Evolutionary conservation across 2,329 filamentous ascomycete genomes (phyloP), one percentile per base, ranked within the genome.

Genomic region (Thelonectria discophora): DNA sequence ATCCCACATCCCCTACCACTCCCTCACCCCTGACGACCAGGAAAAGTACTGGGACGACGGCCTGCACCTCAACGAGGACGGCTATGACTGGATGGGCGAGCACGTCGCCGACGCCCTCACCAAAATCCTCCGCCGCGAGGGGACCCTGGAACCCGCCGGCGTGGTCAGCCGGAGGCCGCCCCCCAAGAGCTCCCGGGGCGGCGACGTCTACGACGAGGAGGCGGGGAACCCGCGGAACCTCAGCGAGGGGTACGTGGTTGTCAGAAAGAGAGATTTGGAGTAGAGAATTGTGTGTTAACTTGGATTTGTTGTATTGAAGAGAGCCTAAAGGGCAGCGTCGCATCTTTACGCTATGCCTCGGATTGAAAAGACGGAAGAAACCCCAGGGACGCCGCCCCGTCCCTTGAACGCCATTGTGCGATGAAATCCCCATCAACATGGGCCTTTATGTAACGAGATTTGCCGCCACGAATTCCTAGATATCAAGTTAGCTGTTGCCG

Each of bases 1-100:
- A 66, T 72, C 76, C 24, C 81, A 80, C 10, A 76, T 90, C 6
- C 86, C 87, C 0, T 89, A 83, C 67, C 79, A 81, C 65, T 69
- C 73, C 15, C 80, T 89, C 69, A 70, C 79, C 2, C 73, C 79
- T 8, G 70, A 77, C 0, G 80, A 85, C 58, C 78, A 80, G 20
- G 64, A 77, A 2, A 76, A 75, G 58, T 84, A 86, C 68, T 90
- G 87, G 86, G 81, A 87, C 64, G 88, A 90, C 74, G 81, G 80
- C 17, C 65, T 90, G 20, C 88, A 90, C 75, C 78, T 89, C 10
- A 84, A 82, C 0, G 73, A 78, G 0, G 79, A 77, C 7, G 88
- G 88, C 8, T 90, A 90, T 76, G 81, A 88, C 69, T 77, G 85
- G 68, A 86, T 90, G 79, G 88, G 88, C 2, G 78, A 81, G 40